Evolutionary conservation across 129 eudicot species (phyloP), one percentile per base, ranked within the genome.

Genomic region (Lactuca sativa): DNA sequence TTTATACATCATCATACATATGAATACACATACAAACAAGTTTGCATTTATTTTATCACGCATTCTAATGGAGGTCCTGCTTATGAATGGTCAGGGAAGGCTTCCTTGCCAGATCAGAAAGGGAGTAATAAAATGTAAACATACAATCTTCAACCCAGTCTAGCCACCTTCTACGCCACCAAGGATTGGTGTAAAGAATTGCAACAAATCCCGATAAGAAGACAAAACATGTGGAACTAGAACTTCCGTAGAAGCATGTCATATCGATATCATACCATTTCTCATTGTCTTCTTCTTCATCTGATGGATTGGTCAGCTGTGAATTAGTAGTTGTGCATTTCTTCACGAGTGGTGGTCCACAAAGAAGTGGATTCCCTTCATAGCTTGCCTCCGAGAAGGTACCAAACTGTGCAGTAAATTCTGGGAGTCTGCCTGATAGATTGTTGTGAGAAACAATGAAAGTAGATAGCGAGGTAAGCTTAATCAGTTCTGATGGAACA

Each of bases 61-160:
- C 74, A 93, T 95, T 59, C 14, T 89, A 44, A 25, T 25, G 41
- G 0, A 65, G 30, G 30, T 25, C 49, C 49, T 43, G 7, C 49
- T 9, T 43, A 9, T 7, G 13, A 10, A 43, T 8, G 8, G 10
- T 9, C 13, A 9, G 3, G 7, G 3, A 43, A 43, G 49, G 49
- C 13, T 8, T 43, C 13, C 3, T 43, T 2, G 7, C 49, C 7
- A 9, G 10, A 43, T 9, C 49, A 43, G 7, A 43, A 9, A 43
- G 49, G 13, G 7, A 43, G 49, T 43, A 43, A 9, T 43, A 43
- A 9, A 12, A 43, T 43, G 3, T 43, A 43, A 1, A 72, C 69
- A 72, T 72, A 51, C 41, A 34, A 11, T 72, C 62, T 62, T 72
- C 62, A 11, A 72, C 52, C 4, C 63, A 34, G 4, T 34, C 52